Evolutionary conservation across 2,329 filamentous ascomycete species (phyloP).

Genomic region (Fusarium nygamai): DNA sequence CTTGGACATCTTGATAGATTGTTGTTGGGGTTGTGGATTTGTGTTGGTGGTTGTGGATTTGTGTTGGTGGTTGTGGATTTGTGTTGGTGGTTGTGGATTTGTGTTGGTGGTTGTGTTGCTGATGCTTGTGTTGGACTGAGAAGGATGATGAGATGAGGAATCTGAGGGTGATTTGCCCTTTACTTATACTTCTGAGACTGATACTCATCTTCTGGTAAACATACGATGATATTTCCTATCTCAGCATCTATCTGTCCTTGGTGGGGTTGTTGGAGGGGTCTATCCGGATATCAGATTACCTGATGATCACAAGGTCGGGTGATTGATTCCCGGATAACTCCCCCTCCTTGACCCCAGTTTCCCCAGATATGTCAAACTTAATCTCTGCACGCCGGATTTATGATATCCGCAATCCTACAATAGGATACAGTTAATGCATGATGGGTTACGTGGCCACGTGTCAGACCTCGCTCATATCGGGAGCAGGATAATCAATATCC

Average conservation of each 20-base stretch:
- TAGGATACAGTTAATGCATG: not conserved
- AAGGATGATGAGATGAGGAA: not conserved
- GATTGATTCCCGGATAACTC: not conserved
- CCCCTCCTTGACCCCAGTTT: not conserved
- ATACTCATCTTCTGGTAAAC: fast-evolving
- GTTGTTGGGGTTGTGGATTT: not conserved
- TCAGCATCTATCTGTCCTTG: too few relatives aligned
- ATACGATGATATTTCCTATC: not conserved
- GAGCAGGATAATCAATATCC: not conserved
- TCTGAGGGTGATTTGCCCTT: not conserved
- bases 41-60: not conserved
- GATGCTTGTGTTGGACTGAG: not conserved
- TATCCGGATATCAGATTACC: conserved; percentile 7
- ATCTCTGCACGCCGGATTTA: not conserved
- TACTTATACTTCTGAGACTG: not conserved
- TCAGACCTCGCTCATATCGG: not conserved
- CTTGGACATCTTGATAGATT: conserved; percentile 1
- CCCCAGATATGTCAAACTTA: not conserved
- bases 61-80: too few relatives aligned
- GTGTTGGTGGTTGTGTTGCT: not conserved
- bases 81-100: too few relatives aligned
- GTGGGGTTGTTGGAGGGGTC: not conserved
- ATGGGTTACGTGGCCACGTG: not conserved
- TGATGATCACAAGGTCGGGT: not conserved
- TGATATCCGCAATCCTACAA: not conserved